Conservation (phyloP, 2,329 filamentous ascomycete genomes). For the Metarhizium anisopliae region DNA sequence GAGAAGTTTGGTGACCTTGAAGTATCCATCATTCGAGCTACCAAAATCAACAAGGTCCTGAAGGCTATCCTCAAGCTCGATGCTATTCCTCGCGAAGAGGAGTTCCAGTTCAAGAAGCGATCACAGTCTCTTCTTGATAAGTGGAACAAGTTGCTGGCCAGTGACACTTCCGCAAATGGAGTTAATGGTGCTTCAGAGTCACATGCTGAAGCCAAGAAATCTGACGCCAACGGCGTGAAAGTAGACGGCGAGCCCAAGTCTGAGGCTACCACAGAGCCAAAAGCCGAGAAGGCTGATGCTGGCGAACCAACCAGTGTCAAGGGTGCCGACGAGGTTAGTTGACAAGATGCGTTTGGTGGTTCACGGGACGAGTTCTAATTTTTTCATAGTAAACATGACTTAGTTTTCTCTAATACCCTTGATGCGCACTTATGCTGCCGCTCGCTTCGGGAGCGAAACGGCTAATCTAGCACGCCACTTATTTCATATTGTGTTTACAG, state of each 20-base stretch:
- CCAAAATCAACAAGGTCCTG: conserved; percentile 98
- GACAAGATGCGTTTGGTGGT: not conserved
- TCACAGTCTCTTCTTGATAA: conserved; percentile 71
- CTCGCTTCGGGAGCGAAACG: not conserved
- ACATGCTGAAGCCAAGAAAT: conserved; percentile 9
- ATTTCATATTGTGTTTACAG: not conserved
- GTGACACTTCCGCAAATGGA: conserved; percentile 40
- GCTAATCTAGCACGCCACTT: not conserved
- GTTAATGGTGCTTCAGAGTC: conserved; percentile 33
- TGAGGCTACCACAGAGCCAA: conserved; percentile 6
- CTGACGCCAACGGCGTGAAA: conserved; percentile 30
- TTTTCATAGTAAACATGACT: not conserved
- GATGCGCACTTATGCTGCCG: not conserved
- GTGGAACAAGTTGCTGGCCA: conserved; percentile 78
- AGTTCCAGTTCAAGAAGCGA: conserved; percentile 81
- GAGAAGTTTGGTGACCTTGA: conserved; percentile 76
- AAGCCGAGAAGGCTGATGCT: conserved; percentile 16
- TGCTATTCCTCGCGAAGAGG: conserved; percentile 77
- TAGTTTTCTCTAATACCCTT: not conserved
- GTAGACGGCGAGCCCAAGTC: conserved; percentile 16
- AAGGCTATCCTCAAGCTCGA: conserved; percentile 88
- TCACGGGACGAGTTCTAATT: not conserved
- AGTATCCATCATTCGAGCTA: conserved; percentile 76
- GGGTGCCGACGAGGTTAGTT: conserved; percentile 25
- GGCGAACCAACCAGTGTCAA: conserved; percentile 7